Conservation (phyloP, 2,329 filamentous ascomycete species). For the Colletotrichum lentis region DNA sequence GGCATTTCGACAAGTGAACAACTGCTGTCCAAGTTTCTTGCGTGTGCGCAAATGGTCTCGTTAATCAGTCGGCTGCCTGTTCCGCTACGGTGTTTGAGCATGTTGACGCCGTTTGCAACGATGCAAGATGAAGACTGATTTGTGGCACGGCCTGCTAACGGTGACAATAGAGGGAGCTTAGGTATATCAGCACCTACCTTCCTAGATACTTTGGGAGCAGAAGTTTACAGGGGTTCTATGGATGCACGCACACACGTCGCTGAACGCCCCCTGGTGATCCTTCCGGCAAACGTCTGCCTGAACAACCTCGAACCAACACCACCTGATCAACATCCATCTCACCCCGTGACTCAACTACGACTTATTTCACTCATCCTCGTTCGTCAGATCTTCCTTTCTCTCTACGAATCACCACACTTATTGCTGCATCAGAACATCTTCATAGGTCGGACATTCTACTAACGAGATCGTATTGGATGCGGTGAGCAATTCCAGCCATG, state of each 20-base stretch:
- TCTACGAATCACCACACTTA: background rate
- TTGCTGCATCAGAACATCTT: background rate
- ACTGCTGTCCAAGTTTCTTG: too few relatives aligned
- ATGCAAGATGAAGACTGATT: conserved; percentile 9
- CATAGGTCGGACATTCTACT: background rate
- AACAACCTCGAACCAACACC: conserved; percentile 6
- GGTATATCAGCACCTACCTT: background rate
- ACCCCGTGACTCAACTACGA: background rate
- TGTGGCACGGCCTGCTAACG: conserved; percentile 12
- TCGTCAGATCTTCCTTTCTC: background rate
- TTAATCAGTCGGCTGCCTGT: background rate
- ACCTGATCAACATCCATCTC: background rate
- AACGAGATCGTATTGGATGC: conserved; percentile 4
- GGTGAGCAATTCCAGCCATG: conserved; percentile 50
- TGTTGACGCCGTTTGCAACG: background rate
- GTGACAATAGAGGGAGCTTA: background rate
- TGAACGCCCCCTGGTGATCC: conserved; percentile 3
- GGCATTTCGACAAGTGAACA: background rate
- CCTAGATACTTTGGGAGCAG: background rate
- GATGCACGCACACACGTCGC: background rate
- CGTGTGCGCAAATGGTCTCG: background rate
- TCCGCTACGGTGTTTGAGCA: background rate
- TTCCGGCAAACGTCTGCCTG: conserved; percentile 28
- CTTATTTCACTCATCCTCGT: conserved; percentile 4
- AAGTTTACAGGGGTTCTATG: background rate